Evolutionary conservation across 1,284 basidiomycete genomes (phyloP).

Genomic region (Peniophora sp.): DNA sequence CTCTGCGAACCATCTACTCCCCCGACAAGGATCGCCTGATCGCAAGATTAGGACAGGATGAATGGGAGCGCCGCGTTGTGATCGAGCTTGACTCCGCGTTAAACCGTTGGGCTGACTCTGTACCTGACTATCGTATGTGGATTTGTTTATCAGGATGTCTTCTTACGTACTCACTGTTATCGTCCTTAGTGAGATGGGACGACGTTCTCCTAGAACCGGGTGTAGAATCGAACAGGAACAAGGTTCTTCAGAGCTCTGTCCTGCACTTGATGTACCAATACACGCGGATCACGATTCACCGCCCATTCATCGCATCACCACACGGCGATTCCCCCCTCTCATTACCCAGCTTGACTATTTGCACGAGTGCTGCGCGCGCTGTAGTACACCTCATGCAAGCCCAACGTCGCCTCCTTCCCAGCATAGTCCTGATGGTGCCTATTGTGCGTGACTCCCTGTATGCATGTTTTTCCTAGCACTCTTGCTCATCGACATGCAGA

Average conservation of each 20-base stretch:
- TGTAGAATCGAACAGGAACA: constrained; percentile 15
- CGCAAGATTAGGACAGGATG: constrained; percentile 36
- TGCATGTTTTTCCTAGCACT: background rate
- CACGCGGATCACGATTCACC: constrained; percentile 46
- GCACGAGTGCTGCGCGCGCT: constrained; percentile 50
- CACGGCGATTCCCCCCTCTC: constrained; percentile 29
- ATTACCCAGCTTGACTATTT: constrained; percentile 51
- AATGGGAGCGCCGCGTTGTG: constrained; percentile 30
- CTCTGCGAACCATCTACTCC: constrained; percentile 69
- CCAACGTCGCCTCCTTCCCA: constrained; percentile 25
- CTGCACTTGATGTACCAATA: constrained; percentile 49
- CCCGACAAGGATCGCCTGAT: constrained; percentile 55
- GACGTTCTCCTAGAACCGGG: constrained; percentile 43
- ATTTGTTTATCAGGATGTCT: background rate
- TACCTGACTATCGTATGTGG: constrained; percentile 31
- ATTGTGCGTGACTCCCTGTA: background rate
- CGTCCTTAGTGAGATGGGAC: constrained; percentile 77
- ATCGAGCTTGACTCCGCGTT: constrained; percentile 43
- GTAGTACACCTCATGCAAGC: constrained; percentile 62
- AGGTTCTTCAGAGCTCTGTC: constrained; percentile 66
- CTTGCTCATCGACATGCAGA: constrained; percentile 10
- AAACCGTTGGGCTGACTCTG: constrained; percentile 40
- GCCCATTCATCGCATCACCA: constrained; percentile 50
- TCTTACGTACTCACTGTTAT: background rate
- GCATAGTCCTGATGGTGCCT: background rate